Conservation (phyloP, 805 yeast genomes). For the Ogataea sp. region DNA sequence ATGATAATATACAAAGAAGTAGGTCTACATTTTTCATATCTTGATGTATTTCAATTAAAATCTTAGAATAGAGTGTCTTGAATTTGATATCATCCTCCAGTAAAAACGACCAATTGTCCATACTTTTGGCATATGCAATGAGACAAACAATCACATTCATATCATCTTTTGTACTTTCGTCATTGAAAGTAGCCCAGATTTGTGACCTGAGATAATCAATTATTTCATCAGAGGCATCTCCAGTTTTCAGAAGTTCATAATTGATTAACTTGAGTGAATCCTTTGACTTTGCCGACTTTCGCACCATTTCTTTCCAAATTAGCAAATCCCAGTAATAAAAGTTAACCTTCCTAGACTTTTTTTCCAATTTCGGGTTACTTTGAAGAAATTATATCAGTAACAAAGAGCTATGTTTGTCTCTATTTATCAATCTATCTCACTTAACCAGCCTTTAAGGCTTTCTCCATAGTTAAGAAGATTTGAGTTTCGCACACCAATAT, state of each 20-base stretch:
- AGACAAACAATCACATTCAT: not conserved
- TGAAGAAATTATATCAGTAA: no score
- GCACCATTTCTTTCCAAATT: no score
- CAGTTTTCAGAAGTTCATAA: no score
- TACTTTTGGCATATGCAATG: not conserved
- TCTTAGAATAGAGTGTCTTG: slow-evolving; percentile 20
- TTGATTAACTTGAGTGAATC: no score
- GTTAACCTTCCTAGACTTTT: no score
- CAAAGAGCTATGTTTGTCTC: not conserved
- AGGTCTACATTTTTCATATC: slow-evolving; percentile 7
- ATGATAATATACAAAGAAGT: slow-evolving; percentile 15
- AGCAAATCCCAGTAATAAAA: no score
- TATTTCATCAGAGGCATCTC: not conserved
- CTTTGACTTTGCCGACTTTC: no score
- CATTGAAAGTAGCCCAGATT: not conserved
- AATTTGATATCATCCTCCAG: slow-evolving; percentile 17
- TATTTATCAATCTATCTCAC: no score
- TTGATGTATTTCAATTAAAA: slow-evolving; percentile 19
- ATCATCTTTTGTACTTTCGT: not conserved
- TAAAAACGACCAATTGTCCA: not conserved
- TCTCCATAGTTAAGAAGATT: slow-evolving; percentile 1
- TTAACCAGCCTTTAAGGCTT: not conserved
- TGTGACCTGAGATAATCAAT: slow-evolving; percentile 7
- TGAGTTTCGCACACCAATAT: not conserved
- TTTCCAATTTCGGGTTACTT: no score